phyloP scores from a whole-genome alignment of 352 stramenopile genomes.

The Peronosclerospora sorghi region DNA sequence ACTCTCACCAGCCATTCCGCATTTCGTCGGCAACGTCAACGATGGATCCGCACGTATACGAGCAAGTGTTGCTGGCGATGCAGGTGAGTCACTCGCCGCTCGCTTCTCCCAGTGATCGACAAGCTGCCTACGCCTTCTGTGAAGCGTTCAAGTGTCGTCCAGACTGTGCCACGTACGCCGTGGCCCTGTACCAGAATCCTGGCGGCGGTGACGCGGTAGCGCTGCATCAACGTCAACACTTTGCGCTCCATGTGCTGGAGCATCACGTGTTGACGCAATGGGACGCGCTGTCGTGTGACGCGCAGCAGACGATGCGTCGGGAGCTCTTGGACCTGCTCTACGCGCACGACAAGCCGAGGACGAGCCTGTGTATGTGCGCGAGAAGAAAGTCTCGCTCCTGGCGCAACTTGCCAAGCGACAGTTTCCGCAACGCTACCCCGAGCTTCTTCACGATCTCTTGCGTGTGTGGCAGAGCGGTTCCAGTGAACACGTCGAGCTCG shows the following conservation, averaged over 20 bases:
- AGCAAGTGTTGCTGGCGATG: slow-evolving; percentile 62
- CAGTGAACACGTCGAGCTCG: slow-evolving; percentile 43
- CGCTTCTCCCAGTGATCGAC: slow-evolving; percentile 29
- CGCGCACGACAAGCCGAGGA: slow-evolving; percentile 3
- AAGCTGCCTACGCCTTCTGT: slow-evolving; percentile 58
- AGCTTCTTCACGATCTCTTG: slow-evolving; percentile 50
- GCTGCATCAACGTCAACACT: slow-evolving; percentile 51
- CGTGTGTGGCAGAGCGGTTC: slow-evolving; percentile 16
- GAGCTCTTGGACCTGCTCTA: slow-evolving; percentile 56
- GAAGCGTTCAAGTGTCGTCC: slow-evolving; percentile 59
- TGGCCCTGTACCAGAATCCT: slow-evolving; percentile 61
- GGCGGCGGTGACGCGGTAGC: slow-evolving; percentile 21
- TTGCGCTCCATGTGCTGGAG: slow-evolving; percentile 70
- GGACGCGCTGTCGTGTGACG: slow-evolving; percentile 26
- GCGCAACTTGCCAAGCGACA: slow-evolving; percentile 66
- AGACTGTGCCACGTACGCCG: slow-evolving; percentile 62
- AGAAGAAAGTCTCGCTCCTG: slow-evolving; percentile 71
- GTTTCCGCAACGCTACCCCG: slow-evolving; percentile 75
- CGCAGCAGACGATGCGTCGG: slow-evolving; percentile 35
- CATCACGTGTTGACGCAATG: slow-evolving; percentile 54
- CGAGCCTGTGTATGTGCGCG: slow-evolving; percentile 55
- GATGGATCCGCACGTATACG: slow-evolving; percentile 45
- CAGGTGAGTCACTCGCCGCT: slow-evolving; percentile 59
- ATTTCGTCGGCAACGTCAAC: too few relatives aligned
- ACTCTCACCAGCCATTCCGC: too few relatives aligned